Conservation (phyloP, 2,329 filamentous ascomycete genomes). For the Coleophoma crateriformis region DNA sequence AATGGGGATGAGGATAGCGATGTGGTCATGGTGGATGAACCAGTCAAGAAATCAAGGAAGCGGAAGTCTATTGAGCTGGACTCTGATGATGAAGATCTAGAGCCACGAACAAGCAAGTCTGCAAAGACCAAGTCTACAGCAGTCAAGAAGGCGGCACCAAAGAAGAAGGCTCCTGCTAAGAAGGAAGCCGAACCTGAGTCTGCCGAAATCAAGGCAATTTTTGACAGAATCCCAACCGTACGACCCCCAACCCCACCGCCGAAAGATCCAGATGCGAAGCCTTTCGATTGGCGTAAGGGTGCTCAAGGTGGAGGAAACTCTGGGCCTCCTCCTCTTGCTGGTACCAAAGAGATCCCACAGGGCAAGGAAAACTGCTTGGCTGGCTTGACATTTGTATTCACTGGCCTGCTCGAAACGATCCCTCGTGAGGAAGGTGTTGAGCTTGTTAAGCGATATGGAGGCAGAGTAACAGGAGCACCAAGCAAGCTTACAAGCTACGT, state of each 20-base stretch:
- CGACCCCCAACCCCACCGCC: constrained; percentile 78
- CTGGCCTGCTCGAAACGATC: constrained; percentile 75
- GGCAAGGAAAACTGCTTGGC: constrained; percentile 86
- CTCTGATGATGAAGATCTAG: constrained; percentile 47
- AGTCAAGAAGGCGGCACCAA: constrained; percentile 26
- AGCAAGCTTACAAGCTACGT: constrained; percentile 94
- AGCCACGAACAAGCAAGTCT: constrained; percentile 51
- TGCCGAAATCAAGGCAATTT: constrained; percentile 72
- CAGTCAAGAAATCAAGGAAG: constrained; percentile 37
- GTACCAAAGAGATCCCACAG: constrained; percentile 66
- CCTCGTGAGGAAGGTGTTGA: constrained; percentile 79
- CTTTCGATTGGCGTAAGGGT: constrained; percentile 69
- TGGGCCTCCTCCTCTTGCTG: constrained; percentile 57
- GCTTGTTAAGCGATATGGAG: constrained; percentile 88
- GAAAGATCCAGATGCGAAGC: constrained; percentile 60
- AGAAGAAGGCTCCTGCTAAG: constrained; percentile 47
- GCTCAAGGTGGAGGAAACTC: constrained; percentile 52
- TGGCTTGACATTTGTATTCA: constrained; percentile 92
- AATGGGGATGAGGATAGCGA: constrained; percentile 26
- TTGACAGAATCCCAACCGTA: constrained; percentile 81
- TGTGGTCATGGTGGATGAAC: constrained; percentile 28
- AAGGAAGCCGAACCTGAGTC: constrained; percentile 64
- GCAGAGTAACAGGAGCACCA: constrained; percentile 79
- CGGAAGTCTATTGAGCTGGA: constrained; percentile 51
- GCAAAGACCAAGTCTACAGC: constrained; percentile 22